phyloP scores from a whole-genome alignment of 768 basidiomycete species.

The Auriculariales sp. region DNA sequence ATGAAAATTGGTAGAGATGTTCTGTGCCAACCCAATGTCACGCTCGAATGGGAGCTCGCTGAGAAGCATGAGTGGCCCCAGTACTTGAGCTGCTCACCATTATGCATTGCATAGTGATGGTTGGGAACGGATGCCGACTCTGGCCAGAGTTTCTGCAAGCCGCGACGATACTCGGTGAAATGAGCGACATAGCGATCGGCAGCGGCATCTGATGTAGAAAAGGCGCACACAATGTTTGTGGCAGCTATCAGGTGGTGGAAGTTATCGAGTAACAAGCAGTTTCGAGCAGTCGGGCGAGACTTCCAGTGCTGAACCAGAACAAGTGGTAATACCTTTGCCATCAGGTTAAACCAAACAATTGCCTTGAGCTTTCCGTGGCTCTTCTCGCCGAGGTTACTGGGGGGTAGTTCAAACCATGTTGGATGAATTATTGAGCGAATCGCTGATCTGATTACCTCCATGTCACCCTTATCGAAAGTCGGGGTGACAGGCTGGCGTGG shows the following conservation, averaged over 20 bases:
- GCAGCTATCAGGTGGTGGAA: neutral
- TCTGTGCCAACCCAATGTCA: neutral
- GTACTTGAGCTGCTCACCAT: neutral
- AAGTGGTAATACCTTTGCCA: neutral
- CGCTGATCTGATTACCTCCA: neutral
- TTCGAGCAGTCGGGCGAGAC: neutral
- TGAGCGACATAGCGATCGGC: neutral
- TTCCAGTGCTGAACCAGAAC: neutral
- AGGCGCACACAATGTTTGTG: neutral
- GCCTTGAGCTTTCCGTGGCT: neutral
- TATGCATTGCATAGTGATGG: neutral
- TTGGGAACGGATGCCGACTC: neutral
- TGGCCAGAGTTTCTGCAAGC: neutral
- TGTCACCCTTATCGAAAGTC: neutral
- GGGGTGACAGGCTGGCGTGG: neutral
- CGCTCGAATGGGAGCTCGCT: neutral
- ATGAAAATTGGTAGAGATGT: neutral
- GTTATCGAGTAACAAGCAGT: neutral
- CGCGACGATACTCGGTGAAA: neutral
- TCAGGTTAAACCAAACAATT: neutral
- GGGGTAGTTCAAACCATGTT: neutral
- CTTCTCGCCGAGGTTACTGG: neutral
- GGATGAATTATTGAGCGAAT: neutral
- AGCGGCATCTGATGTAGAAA: neutral
- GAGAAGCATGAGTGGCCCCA: neutral